Evolutionary conservation across 768 basidiomycete species (phyloP), one percentile per base, ranked within the genome.

Genomic region (Leccinum subtestaceum): DNA sequence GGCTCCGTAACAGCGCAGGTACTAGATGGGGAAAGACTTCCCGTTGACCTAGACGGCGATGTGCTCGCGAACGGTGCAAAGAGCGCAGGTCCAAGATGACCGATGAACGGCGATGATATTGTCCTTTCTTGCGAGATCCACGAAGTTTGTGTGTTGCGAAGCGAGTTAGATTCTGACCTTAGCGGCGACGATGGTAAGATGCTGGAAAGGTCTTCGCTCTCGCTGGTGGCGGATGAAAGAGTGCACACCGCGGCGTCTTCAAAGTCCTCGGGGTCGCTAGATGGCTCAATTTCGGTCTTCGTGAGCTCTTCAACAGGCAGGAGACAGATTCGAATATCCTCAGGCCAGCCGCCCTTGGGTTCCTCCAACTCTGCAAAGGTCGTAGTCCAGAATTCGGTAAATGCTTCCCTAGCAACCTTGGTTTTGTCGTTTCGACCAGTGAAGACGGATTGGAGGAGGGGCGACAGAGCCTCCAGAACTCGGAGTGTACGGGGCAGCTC

Each of bases 311-410:
- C 47, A 5, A 38, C 40, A 48, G 63, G 54, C 9, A 57, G 51
- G 17, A 81, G 64, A 56, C 77, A 78, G 15, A 68, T 63, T 23
- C 62, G 67, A 21, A 88, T 75, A 43, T 76, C 72, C 29, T 74
- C 72, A 0, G 86, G 80, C 87, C 87, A 91, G 5, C 82, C 84
- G 2, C 65, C 67, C 13, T 67, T 60, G 0, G 87, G 85, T 23
- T 75, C 71, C 3, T 74, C 61, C 23, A 76, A 36, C 2, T 69
- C 54, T 11, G 75, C 75, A 60, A 78, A 89, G 2, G 77, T 76
- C 2, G 74, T 63, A 15, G 76, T 68, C 90, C 90, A 91, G 67
- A 87, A 87, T 31, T 82, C 81, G 7, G 68, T 68, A 65, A 92
- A 90, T 2, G 84, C 77, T 6, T 83, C 80, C 12, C 71, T 69